phyloP scores from a whole-genome alignment of 2,329 filamentous ascomycete species.

The Colletotrichum eleusines region DNA sequence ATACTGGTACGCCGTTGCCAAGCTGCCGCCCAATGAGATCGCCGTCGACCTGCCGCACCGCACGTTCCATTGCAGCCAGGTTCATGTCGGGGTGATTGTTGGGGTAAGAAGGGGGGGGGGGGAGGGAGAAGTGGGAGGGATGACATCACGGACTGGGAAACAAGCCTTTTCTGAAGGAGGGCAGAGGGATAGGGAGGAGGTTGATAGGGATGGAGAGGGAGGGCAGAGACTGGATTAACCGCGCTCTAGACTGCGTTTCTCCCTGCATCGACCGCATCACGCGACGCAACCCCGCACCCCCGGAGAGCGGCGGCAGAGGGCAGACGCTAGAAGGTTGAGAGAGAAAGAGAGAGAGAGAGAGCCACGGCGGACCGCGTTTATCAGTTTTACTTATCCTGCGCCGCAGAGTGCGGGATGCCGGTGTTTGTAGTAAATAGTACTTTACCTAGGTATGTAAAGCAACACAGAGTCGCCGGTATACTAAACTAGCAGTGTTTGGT shows the following conservation, averaged over 20 bases:
- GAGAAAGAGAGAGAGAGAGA: no score
- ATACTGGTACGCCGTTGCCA: neutral
- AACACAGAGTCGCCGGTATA: no score
- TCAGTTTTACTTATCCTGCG: neutral
- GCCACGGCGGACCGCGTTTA: conserved; percentile 9
- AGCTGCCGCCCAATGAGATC: neutral
- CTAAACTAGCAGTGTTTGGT: no score
- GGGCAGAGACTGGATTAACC: neutral
- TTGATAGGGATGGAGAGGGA: no score
- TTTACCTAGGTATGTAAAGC: no score
- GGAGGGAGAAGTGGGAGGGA: neutral
- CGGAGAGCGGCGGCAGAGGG: neutral
- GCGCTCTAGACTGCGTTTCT: conserved; percentile 7
- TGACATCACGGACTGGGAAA: conserved; percentile 35
- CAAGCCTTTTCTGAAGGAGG: conserved; percentile 25
- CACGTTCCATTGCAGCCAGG: conserved; percentile 13
- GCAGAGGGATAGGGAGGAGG: neutral
- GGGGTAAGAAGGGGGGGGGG: neutral
- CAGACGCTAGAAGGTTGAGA: neutral
- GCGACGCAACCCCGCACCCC: no score
- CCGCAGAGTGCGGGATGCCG: neutral
- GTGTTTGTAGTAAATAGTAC: no score
- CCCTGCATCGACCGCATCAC: conserved; percentile 10
- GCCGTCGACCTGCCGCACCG: neutral
- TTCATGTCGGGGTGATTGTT: neutral